phyloP scores from a whole-genome alignment of 805 yeast species.

The Nakazawaea holstii region DNA sequence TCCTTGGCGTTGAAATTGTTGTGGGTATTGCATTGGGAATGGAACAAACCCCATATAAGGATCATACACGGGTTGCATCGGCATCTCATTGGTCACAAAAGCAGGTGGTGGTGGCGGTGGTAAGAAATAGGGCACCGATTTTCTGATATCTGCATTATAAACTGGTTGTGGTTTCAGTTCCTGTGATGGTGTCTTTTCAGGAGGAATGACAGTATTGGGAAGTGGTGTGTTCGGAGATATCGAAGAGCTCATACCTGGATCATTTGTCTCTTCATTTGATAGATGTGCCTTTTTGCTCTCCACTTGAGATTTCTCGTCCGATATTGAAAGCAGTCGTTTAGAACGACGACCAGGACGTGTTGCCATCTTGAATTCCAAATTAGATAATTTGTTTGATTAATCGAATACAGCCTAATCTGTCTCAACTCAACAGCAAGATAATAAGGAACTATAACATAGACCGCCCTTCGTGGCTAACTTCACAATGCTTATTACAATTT shows the following conservation, averaged over 20 bases:
- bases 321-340: neutral
- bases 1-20: neutral
- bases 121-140: conserved; percentile 6
- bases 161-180: neutral
- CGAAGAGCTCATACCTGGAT: neutral
- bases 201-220: no score
- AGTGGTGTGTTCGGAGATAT: neutral
- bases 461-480: no score
- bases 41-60: neutral
- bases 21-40: neutral
- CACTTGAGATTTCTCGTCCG: neutral
- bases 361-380: neutral
- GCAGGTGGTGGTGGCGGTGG: conserved; percentile 8
- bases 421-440: no score
- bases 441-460: no score
- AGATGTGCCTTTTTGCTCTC: neutral
- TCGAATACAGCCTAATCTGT: neutral
- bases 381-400: neutral
- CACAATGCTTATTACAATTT: no score
- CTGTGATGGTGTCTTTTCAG: no score
- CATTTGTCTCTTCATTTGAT: neutral
- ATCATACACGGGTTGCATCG: neutral
- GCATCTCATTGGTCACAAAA: neutral
- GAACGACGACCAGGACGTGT: neutral
- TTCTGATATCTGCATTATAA: conserved; percentile 1